A percentile compares a stretch with the other conserved stretches of the same genome.
These are phyloP conservation scores for Emericellopsis terricola DNA, from an alignment of 495 filamentous ascomycete genomes.

Conservation along the genomic window DNA sequence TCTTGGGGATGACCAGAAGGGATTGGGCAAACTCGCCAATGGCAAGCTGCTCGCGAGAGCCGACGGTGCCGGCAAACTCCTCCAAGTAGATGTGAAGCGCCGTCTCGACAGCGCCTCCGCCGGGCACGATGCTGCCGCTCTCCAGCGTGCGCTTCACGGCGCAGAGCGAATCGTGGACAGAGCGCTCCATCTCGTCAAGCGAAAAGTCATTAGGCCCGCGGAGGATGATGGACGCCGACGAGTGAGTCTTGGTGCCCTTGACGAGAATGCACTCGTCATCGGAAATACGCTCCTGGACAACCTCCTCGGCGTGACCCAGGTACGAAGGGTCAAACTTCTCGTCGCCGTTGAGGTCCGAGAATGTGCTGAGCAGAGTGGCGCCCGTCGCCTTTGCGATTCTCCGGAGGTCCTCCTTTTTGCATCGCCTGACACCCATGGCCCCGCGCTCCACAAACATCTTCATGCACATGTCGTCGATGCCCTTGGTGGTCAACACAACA, in stretches of 20 bases:
- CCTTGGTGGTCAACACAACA: conserved; percentile 91
- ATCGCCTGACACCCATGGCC: conserved; percentile 88
- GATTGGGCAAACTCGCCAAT: conserved; percentile 95
- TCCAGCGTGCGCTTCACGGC: conserved; percentile 95
- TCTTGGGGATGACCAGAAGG: conserved; percentile 90
- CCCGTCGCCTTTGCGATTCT: conserved; percentile 93
- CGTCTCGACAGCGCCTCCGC: conserved; percentile 95
- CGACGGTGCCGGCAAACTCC: conserved; percentile 97
- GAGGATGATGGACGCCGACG: conserved; percentile 89
- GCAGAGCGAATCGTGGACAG: conserved; percentile 88
- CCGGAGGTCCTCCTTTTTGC: conserved; percentile 96
- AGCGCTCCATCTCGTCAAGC: conserved; percentile 98
- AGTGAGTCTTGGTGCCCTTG: conserved; percentile 86
- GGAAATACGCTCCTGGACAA: conserved; percentile 90
- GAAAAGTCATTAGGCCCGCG: conserved; percentile 92
- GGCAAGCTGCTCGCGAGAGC: conserved; percentile 91
- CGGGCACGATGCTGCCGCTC: conserved; percentile 90
- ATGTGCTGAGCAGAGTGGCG: conserved; percentile 75
- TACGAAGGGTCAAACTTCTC: conserved; percentile 86
- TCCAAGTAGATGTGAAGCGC: conserved; percentile 97
- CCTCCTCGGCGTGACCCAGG: conserved; percentile 84
- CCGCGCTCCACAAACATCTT: conserved; percentile 92
- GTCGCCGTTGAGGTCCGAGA: conserved; percentile 94
- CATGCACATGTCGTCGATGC: conserved; percentile 88
- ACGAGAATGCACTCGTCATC: conserved; percentile 97